Percentiles rank a stretch among this genome's conserved stretches.
phyloP scores from a whole-genome alignment of 2,329 filamentous ascomycete species.

The Beauveria pseudobassiana region DNA sequence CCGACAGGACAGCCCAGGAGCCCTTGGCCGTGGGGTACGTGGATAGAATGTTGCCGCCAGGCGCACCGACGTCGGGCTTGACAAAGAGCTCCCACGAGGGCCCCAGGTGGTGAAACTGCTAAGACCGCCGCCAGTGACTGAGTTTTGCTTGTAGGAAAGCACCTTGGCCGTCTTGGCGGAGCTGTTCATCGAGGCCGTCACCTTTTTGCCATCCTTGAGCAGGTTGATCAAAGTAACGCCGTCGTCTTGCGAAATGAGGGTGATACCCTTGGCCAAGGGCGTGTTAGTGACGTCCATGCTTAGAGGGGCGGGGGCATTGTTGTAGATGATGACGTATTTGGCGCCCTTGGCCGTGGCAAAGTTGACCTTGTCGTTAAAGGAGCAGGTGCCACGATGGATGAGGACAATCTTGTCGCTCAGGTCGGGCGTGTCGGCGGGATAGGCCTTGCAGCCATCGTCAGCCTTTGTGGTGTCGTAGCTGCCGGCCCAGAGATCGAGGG shows the following conservation, averaged over 20 bases:
- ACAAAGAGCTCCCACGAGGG: constrained; percentile 49
- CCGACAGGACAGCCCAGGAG: constrained; percentile 44
- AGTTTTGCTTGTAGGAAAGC: constrained; percentile 31
- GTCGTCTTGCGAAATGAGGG: constrained; percentile 33
- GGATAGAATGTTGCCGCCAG: constrained; percentile 51
- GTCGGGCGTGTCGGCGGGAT: constrained; percentile 39
- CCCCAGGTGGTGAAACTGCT: constrained; percentile 52
- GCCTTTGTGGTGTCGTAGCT: constrained; percentile 35
- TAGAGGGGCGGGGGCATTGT: constrained; percentile 36
- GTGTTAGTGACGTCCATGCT: constrained; percentile 24
- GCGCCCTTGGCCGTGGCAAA: constrained; percentile 49
- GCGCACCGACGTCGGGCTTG: constrained; percentile 49
- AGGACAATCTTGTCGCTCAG: constrained; percentile 51
- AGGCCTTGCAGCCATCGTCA: constrained; percentile 11
- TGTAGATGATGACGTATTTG: constrained; percentile 55
- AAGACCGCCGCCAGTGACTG: constrained; percentile 40
- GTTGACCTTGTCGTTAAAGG: constrained; percentile 44
- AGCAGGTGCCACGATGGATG: constrained; percentile 51
- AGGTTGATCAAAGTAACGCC: constrained; percentile 37
- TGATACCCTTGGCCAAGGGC: constrained; percentile 27
- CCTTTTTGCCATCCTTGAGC: constrained; percentile 34
- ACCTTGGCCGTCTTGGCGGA: constrained; percentile 25
- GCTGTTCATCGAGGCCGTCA: constrained; percentile 38
- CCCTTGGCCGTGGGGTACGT: constrained; percentile 42
- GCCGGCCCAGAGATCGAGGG: constrained; percentile 41